phyloP scores from a whole-genome alignment of 441 rosid species.

The Gossypium schwendimanii region DNA sequence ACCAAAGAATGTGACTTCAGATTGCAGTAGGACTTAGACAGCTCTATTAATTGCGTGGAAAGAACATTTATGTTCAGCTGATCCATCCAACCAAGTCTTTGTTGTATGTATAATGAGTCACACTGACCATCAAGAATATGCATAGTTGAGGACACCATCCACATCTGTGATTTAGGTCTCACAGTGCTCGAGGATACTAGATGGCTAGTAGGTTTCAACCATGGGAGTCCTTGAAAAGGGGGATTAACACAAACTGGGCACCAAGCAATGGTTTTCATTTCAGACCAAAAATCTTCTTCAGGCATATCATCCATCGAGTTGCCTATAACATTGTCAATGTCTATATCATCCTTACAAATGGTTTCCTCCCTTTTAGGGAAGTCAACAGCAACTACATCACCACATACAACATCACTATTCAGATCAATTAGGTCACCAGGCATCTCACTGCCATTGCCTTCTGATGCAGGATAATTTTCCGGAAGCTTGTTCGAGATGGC shows the following conservation, averaged over 20 bases:
- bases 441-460: slow-evolving; percentile 32
- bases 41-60: slow-evolving; percentile 62
- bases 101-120: slow-evolving; percentile 48
- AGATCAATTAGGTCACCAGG: slow-evolving; percentile 22
- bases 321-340: slow-evolving; percentile 40
- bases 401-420: slow-evolving; percentile 18
- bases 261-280: slow-evolving; percentile 73
- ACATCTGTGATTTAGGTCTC: slow-evolving; percentile 87
- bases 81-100: slow-evolving; percentile 85
- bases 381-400: slow-evolving; percentile 25
- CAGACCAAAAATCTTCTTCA: slow-evolving; percentile 86
- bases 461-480: slow-evolving; percentile 19
- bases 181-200: slow-evolving; percentile 70
- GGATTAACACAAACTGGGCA: slow-evolving; percentile 77
- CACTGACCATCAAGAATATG: slow-evolving; percentile 76
- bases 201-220: slow-evolving; percentile 59
- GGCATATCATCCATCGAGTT: slow-evolving; percentile 45
- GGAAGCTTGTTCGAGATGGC: background rate
- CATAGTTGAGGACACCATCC: slow-evolving; percentile 69
- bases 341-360: slow-evolving; percentile 31
- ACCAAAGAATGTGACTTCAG: slow-evolving; percentile 44
- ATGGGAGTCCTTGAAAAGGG: slow-evolving; percentile 74
- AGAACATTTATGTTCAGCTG: slow-evolving; percentile 45
- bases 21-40: slow-evolving; percentile 61
- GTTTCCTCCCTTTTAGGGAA: slow-evolving; percentile 28